Conservation (phyloP, 192 early-diverging fungal genomes). For the Allomyces arbusculus region DNA sequence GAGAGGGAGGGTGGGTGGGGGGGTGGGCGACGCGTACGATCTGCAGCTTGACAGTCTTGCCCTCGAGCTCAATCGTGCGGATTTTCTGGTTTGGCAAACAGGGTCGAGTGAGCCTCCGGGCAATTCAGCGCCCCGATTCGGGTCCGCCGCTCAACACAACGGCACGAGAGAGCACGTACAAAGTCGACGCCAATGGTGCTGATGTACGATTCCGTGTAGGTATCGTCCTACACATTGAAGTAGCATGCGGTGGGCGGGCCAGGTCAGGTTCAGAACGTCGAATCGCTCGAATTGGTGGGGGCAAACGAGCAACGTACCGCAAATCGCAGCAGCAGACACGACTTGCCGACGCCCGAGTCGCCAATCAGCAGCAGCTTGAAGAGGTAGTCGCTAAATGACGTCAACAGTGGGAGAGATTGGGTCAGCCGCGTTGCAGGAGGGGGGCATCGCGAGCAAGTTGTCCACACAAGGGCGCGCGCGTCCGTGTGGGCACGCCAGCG, state of each 20-base stretch:
- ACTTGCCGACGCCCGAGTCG: slow-evolving; percentile 96
- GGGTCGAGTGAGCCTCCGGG: background rate
- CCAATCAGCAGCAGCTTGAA: slow-evolving; percentile 99
- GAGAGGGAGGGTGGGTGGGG: slow-evolving; percentile 6
- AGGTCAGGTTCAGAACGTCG: too few species aligned
- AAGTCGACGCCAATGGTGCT: slow-evolving; percentile 98
- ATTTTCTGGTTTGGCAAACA: slow-evolving; percentile 49
- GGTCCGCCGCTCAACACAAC: background rate
- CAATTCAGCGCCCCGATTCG: too few species aligned
- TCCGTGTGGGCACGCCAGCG: too few species aligned
- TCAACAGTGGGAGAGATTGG: too few species aligned
- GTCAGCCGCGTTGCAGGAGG: too few species aligned
- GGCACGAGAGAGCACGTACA: slow-evolving; percentile 25
- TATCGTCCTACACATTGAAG: slow-evolving; percentile 48
- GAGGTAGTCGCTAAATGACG: slow-evolving; percentile 66
- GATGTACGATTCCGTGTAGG: slow-evolving; percentile 96
- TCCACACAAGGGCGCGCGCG: too few species aligned
- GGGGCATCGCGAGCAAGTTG: too few species aligned
- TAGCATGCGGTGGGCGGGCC: too few species aligned
- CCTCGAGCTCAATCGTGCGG: slow-evolving; percentile 93
- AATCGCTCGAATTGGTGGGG: background rate
- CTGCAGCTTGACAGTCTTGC: slow-evolving; percentile 94
- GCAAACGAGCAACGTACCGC: slow-evolving; percentile 25
- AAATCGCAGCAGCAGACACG: slow-evolving; percentile 87
- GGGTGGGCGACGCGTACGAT: slow-evolving; percentile 39